These are phyloP conservation scores for Rhynchosporium secalis DNA, from an alignment of 2,329 filamentous ascomycete species.

Conservation along the genomic window DNA sequence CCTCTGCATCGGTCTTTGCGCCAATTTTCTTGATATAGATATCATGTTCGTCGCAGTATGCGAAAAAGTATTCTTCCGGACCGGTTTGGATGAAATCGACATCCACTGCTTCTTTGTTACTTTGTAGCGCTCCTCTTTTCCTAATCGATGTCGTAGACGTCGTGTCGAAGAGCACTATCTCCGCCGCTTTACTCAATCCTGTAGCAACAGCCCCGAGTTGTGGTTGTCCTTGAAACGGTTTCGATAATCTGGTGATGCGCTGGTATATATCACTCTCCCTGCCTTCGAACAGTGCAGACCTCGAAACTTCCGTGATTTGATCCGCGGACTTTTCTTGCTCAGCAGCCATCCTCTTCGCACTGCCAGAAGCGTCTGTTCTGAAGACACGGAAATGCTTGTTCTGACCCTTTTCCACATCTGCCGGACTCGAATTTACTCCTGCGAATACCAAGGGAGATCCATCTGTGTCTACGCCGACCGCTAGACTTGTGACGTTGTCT, in stretches of 20 bases:
- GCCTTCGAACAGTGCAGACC: constrained; percentile 53
- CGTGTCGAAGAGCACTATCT: constrained; percentile 79
- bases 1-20: constrained; percentile 44
- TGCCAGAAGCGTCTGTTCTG: constrained; percentile 48
- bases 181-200: constrained; percentile 70
- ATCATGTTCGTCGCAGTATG: constrained; percentile 76
- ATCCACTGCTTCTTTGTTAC: constrained; percentile 63
- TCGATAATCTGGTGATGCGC: constrained; percentile 56
- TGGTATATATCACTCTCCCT: constrained; percentile 57
- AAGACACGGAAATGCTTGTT: constrained; percentile 86
- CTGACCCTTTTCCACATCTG: constrained; percentile 69
- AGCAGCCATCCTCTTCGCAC: constrained; percentile 45
- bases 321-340: constrained; percentile 39
- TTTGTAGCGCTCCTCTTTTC: constrained; percentile 50
- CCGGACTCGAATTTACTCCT: constrained; percentile 79
- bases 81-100: constrained; percentile 67
- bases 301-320: constrained; percentile 54
- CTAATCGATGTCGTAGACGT: constrained; percentile 52
- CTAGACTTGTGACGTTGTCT: constrained; percentile 85
- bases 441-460: constrained; percentile 64
- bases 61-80: constrained; percentile 66
- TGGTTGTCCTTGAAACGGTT: constrained; percentile 51
- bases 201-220: constrained; percentile 78
- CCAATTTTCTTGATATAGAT: constrained; percentile 56
- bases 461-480: constrained; percentile 61